These are phyloP conservation scores for Orobanche coerulescens DNA, from an alignment of 257 asterid species.

Conservation along the genomic window DNA sequence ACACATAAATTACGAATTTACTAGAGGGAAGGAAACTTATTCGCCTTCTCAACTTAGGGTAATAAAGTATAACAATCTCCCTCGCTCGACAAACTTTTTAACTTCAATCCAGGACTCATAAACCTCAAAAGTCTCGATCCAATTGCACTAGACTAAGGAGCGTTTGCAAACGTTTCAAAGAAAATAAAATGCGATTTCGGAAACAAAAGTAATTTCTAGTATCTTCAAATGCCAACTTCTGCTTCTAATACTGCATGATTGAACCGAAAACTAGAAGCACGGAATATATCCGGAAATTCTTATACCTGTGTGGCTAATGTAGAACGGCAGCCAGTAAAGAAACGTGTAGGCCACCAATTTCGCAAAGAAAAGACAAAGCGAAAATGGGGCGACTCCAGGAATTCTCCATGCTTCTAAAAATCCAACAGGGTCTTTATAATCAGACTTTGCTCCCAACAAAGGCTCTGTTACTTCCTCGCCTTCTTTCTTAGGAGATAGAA, in stretches of 20 bases:
- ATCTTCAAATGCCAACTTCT: no score
- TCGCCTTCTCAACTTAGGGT: no score
- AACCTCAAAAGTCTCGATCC: no score
- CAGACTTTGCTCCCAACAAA: conserved; percentile 32
- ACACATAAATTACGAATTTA: neutral
- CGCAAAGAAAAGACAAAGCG: conserved; percentile 86
- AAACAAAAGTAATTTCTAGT: no score
- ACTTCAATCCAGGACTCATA: no score
- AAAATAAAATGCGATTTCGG: no score
- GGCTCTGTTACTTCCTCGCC: conserved; percentile 52
- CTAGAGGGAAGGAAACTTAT: no score
- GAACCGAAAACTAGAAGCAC: neutral
- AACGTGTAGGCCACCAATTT: conserved; percentile 92
- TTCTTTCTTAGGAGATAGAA: conserved; percentile 36
- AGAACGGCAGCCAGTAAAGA: conserved; percentile 93
- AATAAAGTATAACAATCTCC: no score
- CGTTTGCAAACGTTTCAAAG: no score
- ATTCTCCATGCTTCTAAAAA: conserved; percentile 85
- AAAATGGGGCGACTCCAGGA: conserved; percentile 91
- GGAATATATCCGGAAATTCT: neutral
- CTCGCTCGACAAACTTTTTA: no score
- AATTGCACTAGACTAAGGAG: no score
- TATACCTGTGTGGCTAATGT: conserved; percentile 89
- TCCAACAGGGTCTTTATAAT: conserved; percentile 56
- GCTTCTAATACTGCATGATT: no score